phyloP scores from a whole-genome alignment of 2,329 filamentous ascomycete species.

The Anisogramma anomala region DNA sequence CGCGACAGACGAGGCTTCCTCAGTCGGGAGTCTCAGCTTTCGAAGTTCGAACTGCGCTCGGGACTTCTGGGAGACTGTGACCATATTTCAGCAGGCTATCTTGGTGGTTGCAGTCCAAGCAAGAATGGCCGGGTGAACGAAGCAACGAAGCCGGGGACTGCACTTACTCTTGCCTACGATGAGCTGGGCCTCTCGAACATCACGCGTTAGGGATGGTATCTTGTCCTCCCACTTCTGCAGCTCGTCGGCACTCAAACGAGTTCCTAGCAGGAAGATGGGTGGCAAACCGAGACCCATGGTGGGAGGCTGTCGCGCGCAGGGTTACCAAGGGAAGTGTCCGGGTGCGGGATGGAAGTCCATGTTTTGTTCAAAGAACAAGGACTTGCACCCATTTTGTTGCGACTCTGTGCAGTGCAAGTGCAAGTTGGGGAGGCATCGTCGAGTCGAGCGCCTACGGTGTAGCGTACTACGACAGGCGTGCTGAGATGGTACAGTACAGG shows the following conservation, averaged over 20 bases:
- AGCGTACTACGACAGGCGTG: too few species aligned
- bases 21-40: constrained; percentile 48
- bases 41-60: constrained; percentile 71
- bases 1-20: constrained; percentile 30
- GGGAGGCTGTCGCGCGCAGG: not conserved
- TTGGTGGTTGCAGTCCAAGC: not conserved
- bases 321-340: not conserved
- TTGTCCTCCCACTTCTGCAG: constrained; percentile 52
- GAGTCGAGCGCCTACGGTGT: too few species aligned
- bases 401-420: too few species aligned
- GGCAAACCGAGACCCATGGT: constrained; percentile 35
- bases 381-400: too few species aligned
- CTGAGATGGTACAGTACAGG: too few species aligned
- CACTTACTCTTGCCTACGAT: constrained; percentile 52
- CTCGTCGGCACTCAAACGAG: constrained; percentile 54
- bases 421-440: too few species aligned
- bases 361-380: too few species aligned
- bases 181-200: constrained; percentile 59
- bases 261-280: constrained; percentile 60
- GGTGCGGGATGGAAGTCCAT: not conserved
- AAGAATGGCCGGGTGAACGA: not conserved
- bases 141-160: not conserved
- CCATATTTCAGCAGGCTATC: not conserved
- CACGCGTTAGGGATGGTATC: constrained; percentile 56
- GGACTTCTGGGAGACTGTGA: constrained; percentile 48